A percentile compares a stretch with the other conserved stretches of the same genome.
These are phyloP conservation scores for Onygenales sp. DNA, from an alignment of 2,329 filamentous ascomycete species.

Conservation along the genomic window DNA sequence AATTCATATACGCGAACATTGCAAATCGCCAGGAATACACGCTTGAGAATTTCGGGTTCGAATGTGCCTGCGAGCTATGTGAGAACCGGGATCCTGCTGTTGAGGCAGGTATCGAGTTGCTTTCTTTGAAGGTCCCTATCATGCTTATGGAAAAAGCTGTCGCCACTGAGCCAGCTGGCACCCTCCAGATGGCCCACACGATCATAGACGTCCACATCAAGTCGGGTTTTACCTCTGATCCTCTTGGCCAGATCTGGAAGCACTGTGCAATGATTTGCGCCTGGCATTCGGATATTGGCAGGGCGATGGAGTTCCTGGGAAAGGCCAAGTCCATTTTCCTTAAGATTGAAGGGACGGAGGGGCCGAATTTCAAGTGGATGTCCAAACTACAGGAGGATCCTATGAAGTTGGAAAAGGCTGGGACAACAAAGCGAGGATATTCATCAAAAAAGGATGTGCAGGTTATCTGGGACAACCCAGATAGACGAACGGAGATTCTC, in stretches of 20 bases:
- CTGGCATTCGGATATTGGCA: slow-evolving; percentile 16
- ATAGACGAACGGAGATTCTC: slow-evolving; percentile 6
- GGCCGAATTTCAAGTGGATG: slow-evolving; percentile 5
- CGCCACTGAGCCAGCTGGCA: slow-evolving; percentile 9
- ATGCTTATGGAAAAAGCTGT: slow-evolving; percentile 3
- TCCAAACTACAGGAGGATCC: slow-evolving; percentile 5
- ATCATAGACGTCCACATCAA: slow-evolving; percentile 4
- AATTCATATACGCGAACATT: slow-evolving; percentile 1
- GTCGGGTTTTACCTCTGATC: slow-evolving; percentile 8
- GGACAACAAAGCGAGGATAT: slow-evolving; percentile 10
- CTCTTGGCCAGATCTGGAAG: slow-evolving; percentile 10
- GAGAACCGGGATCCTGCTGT: slow-evolving; percentile 1
- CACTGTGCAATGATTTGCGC: slow-evolving; percentile 17
- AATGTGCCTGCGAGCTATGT: slow-evolving; percentile 18
- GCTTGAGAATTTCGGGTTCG: slow-evolving; percentile 13
- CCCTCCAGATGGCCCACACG: slow-evolving; percentile 8
- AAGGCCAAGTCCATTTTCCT: slow-evolving; percentile 8
- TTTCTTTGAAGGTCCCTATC: slow-evolving; percentile 4
- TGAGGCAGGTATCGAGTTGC: slow-evolving; percentile 10
- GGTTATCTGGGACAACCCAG: background rate
- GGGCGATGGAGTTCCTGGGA: slow-evolving; percentile 13
- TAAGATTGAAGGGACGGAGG: slow-evolving; percentile 8
- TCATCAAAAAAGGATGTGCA: slow-evolving; percentile 5
- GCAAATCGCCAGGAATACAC: slow-evolving; percentile 9
- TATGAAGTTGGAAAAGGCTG: slow-evolving; percentile 10